Evolutionary conservation across 352 stramenopile species (phyloP).

Genomic region (Pythium diclinum): DNA sequence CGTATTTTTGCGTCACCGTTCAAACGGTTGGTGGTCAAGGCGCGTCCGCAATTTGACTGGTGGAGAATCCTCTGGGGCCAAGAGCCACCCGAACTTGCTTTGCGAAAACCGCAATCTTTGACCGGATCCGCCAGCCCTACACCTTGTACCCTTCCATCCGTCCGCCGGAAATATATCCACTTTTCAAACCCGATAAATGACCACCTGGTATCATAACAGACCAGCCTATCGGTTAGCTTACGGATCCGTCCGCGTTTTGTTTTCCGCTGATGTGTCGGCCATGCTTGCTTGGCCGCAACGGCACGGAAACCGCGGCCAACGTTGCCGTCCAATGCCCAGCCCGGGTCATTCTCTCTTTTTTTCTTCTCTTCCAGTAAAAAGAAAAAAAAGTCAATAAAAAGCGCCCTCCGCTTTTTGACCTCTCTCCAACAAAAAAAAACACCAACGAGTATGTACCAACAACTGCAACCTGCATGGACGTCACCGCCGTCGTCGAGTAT

Average conservation of each 20-base stretch:
- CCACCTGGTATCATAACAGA: constrained; percentile 1
- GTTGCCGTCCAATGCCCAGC: constrained; percentile 18
- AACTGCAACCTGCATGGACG: background rate
- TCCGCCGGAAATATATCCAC: constrained; percentile 23
- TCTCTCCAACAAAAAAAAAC: constrained; percentile 33
- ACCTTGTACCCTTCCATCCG: constrained; percentile 14
- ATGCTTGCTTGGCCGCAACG: constrained; percentile 9
- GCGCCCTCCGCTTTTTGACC: constrained; percentile 36
- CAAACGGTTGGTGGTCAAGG: constrained; percentile 29
- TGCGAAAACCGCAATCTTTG: constrained; percentile 16
- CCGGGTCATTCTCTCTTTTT: constrained; percentile 76
- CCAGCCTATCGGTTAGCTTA: constrained; percentile 16
- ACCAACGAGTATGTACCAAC: constrained; percentile 35
- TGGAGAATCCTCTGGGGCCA: constrained; percentile 18
- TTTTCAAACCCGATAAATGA: constrained; percentile 24
- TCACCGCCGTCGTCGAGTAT: background rate
- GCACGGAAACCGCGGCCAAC: constrained; percentile 14
- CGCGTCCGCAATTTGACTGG: constrained; percentile 26
- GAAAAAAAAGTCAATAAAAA: constrained; percentile 79
- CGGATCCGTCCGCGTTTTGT: constrained; percentile 4
- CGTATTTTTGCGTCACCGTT: constrained; percentile 5
- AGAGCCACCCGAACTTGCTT: constrained; percentile 15
- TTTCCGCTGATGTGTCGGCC: background rate
- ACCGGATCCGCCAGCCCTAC: constrained; percentile 22
- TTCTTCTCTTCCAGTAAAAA: constrained; percentile 88